Base-by-base conservation (phyloP, 306 rosid species). In the Morella rubra region DNA sequence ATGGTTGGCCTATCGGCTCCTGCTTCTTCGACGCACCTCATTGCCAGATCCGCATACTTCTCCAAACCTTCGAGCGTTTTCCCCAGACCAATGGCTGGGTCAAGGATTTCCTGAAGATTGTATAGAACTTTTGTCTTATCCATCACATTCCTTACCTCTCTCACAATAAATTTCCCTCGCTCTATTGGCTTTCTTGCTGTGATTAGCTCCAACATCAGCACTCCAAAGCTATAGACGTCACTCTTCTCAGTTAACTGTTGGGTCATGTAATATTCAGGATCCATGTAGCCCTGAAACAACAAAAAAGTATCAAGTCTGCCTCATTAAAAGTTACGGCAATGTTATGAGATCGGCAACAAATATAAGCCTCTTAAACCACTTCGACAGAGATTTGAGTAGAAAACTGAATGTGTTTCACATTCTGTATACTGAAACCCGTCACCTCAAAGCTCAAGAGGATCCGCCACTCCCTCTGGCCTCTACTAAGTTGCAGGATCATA, bases 221-320 rank as follows among this genome's bases (percentile, higher is more conserved):
- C 90, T 27, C 88, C 86, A 56, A 79, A 87, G 53, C 85, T 77
- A 56, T 84, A 82, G 3, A 87, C 84, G 55, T 87, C 88, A 60
- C 85, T 87, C 79, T 87, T 87, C 71, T 82, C 81, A 0, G 86
- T 87, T 44, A 84, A 19, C 7, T 68, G 86, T 15, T 84, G 80
- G 8, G 83, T 73, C 81, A 72, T 79, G 80, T 72, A 87, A 75
- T 87, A 87, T 69, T 84, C 81, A 0, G 85, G 90, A 80, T 87
- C 88, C 74, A 82, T 20, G 81, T 84, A 82, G 19, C 90, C 90
- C 86, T 84, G 42, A 27, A 83, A 53, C 50, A 60, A 67, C n/a
- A 54, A 65, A 61, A 52, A 60, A 75, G 40, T 32, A 62, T 10
- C 0, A 10, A n/a, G 20, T 68, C 12, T 15, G 37, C 46, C 58